Evolutionary conservation across 2,329 filamentous ascomycete genomes (phyloP).

Genomic region (Aspergillus aculeatinus): DNA sequence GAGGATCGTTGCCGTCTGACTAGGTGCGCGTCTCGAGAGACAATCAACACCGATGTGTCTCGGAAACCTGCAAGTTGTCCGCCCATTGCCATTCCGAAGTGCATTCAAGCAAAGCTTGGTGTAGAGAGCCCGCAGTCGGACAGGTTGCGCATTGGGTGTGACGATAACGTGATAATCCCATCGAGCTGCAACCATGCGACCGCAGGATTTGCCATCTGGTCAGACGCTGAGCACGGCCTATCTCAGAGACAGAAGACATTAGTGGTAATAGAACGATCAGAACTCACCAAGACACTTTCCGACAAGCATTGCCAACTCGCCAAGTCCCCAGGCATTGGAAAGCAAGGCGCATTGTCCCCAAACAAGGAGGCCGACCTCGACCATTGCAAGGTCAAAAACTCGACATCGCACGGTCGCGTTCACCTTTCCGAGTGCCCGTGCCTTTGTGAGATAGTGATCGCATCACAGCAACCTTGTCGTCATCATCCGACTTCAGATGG

Average conservation of each 20-base stretch:
- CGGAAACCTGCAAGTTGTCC: background rate
- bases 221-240: background rate
- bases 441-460: too few species aligned
- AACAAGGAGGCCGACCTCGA: too few species aligned
- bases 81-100: background rate
- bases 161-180: background rate
- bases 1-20: background rate
- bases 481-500: background rate
- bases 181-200: background rate
- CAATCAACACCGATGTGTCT: background rate
- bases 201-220: background rate
- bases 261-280: accelerated
- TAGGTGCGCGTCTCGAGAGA: background rate
- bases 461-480: background rate
- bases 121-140: background rate
- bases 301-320: too few species aligned
- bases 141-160: background rate
- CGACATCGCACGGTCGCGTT: too few species aligned
- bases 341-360: too few species aligned
- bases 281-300: too few species aligned
- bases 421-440: too few species aligned
- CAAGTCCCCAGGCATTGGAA: too few species aligned
- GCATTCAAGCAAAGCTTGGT: background rate
- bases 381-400: too few species aligned
- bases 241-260: too few species aligned